Percentiles rank a stretch among this genome's conserved stretches.
Conservation (phyloP, 2,329 filamentous ascomycete species). For the Fusarium sp. region DNA sequence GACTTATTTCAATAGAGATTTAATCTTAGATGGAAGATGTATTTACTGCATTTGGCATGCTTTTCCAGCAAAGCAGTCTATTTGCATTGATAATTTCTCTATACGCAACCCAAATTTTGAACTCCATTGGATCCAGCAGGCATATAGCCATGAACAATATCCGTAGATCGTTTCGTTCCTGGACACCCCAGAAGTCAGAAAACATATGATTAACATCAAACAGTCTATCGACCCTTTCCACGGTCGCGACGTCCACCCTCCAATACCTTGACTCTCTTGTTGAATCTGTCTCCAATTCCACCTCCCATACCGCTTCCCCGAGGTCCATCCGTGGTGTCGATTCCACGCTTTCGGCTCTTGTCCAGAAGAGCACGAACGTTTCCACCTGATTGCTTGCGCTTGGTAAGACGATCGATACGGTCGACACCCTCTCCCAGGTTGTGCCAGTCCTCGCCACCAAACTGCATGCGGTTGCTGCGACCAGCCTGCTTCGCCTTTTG, state of each 20-base stretch:
- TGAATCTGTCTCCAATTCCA: constrained; percentile 77
- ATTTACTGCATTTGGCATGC: background rate
- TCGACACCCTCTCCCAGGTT: constrained; percentile 85
- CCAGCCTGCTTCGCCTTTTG: constrained; percentile 66
- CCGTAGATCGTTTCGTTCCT: background rate
- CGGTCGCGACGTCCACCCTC: constrained; percentile 56
- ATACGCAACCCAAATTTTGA: background rate
- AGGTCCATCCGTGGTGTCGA: constrained; percentile 73
- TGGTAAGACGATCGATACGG: constrained; percentile 83
- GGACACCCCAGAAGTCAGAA: background rate
- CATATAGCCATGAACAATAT: background rate
- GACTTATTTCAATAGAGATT: background rate
- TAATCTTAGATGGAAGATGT: background rate
- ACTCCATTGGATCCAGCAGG: background rate
- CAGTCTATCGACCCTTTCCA: constrained; percentile 51
- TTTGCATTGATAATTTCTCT: background rate
- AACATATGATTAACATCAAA: constrained; percentile 9
- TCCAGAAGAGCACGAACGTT: constrained; percentile 72
- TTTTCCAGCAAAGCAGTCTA: background rate
- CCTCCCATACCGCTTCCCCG: constrained; percentile 66
- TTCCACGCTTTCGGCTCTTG: constrained; percentile 83
- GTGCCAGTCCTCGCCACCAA: constrained; percentile 93
- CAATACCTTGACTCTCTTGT: constrained; percentile 70
- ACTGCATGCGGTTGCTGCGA: constrained; percentile 67
- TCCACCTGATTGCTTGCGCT: constrained; percentile 67